Base-by-base conservation (phyloP, 495 filamentous ascomycete species). In the Aspergillus mulundensis region DNA sequence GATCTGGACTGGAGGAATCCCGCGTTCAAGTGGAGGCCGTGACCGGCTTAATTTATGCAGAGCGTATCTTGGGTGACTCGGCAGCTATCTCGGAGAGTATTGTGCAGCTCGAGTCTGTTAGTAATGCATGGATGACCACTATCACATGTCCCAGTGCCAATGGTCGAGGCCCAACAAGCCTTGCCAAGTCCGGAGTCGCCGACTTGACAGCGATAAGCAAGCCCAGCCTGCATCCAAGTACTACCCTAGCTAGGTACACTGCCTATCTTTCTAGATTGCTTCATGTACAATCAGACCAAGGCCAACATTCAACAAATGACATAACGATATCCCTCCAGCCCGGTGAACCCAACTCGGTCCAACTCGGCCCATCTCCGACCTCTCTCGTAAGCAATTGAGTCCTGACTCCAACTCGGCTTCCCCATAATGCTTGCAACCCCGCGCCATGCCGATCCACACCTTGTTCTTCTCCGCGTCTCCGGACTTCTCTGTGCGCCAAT, bases 1-100 rank as follows among this genome's bases (percentile, higher is more conserved):
- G 83, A 86, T 61, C 61, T 90, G 23, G 87, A 90, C 61, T 91
- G 86, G 85, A 78, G 75, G 56, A 85, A 91, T 63, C 87, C 87
- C 7, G 83, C 70, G n/a, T 89, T 87, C 67, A 77, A 73, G 61
- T 86, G 77, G 85, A 77, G 69, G 63, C 79, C 76, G 57, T 86
- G 40, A 10, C 6, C 25, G 3, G 25, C 4, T 8, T 28, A 28
- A 3, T 8, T 28, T 28, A 28, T 8, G 4, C 8, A 28, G 25
- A 8, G 25, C 8, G 25, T 3, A 28, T 28, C 25, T 28, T 28
- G 25, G 8, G 3, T 28, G 25, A 4, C 25, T 28, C 8, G n/a
- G n/a, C n/a, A n/a, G n/a, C n/a, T 28, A 28, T 28, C 25, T 28
- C 25, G 25, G 25, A 28, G 25, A 28, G 25, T 28, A 28, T n/a